phyloP scores from a whole-genome alignment of 768 basidiomycete species.

The Podaxis sp. region DNA sequence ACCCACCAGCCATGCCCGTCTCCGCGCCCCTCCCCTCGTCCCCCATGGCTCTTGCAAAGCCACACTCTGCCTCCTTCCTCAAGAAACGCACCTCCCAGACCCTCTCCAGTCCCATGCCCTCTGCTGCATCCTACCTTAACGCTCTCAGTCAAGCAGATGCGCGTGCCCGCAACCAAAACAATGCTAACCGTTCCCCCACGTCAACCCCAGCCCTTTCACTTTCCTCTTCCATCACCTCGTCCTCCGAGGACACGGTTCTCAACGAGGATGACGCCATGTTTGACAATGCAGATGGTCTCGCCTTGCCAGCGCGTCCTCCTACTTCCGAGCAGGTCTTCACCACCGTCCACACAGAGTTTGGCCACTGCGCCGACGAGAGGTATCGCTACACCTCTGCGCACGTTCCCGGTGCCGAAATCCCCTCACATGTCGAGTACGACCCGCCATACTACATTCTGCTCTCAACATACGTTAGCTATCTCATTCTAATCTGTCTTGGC shows the following conservation, averaged over 20 bases:
- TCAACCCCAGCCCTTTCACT: slow-evolving; percentile 73
- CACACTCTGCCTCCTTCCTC: slow-evolving; percentile 49
- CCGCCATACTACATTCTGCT: slow-evolving; percentile 92
- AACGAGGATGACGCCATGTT: slow-evolving; percentile 48
- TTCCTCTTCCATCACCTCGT: slow-evolving; percentile 68
- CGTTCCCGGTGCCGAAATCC: slow-evolving; percentile 45
- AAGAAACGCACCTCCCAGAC: slow-evolving; percentile 45
- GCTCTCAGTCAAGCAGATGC: slow-evolving; percentile 57
- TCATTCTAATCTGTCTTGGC: slow-evolving; percentile 88
- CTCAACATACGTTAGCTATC: slow-evolving; percentile 90
- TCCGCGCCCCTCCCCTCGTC: slow-evolving; percentile 37
- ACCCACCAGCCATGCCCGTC: background rate
- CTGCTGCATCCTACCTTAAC: slow-evolving; percentile 43
- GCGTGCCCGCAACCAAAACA: slow-evolving; percentile 45
- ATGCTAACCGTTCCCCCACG: slow-evolving; percentile 38
- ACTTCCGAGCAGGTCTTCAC: slow-evolving; percentile 78
- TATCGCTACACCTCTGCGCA: slow-evolving; percentile 72
- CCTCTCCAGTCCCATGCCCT: slow-evolving; percentile 29
- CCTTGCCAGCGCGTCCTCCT: slow-evolving; percentile 63
- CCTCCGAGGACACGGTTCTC: slow-evolving; percentile 66
- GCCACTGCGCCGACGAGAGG: slow-evolving; percentile 78
- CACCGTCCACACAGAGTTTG: slow-evolving; percentile 89
- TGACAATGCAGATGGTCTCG: slow-evolving; percentile 52
- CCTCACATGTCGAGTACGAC: slow-evolving; percentile 66
- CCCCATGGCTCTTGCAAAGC: slow-evolving; percentile 61